Evolutionary conservation across 2,329 filamentous ascomycete species (phyloP).

Genomic region (Penicillium occitanis): DNA sequence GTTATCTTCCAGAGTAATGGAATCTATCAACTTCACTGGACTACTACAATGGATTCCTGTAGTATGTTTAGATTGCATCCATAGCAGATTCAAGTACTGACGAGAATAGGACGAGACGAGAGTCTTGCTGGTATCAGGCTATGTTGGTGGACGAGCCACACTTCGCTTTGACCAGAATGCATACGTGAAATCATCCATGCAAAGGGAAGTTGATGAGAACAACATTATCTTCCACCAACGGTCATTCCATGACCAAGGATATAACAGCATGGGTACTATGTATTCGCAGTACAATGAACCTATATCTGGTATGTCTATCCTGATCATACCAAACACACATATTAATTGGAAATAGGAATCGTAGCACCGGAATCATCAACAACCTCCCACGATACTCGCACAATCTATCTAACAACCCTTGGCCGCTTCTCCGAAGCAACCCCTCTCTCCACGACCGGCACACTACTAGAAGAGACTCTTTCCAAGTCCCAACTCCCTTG

Average conservation of each 20-base stretch:
- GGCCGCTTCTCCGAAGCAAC: conserved; percentile 29
- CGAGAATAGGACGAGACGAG: conserved; percentile 26
- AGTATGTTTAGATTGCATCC: conserved; percentile 26
- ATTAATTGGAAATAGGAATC: conserved; percentile 25
- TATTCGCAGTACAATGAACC: conserved; percentile 32
- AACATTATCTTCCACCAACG: conserved; percentile 23
- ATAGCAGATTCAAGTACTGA: neutral
- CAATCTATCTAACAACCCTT: conserved; percentile 34
- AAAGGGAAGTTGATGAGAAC: neutral
- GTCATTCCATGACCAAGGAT: conserved; percentile 26
- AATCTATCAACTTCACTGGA: conserved; percentile 29
- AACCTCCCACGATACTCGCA: conserved; percentile 22
- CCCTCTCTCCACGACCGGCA: conserved; percentile 14
- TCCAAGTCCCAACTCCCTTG: conserved; percentile 26
- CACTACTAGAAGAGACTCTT: conserved; percentile 13
- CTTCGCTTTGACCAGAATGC: conserved; percentile 22
- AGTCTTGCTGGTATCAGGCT: conserved; percentile 29
- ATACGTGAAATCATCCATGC: conserved; percentile 26
- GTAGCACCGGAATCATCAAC: conserved; percentile 26
- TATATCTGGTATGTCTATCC: conserved; percentile 33
- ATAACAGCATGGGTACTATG: conserved; percentile 15
- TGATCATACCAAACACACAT: neutral
- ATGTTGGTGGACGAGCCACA: conserved; percentile 28
- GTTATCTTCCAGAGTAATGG: conserved; percentile 14
- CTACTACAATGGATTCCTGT: conserved; percentile 34